Base-by-base conservation (phyloP, 116 monocot species). In the Phalaenopsis hybrid region DNA sequence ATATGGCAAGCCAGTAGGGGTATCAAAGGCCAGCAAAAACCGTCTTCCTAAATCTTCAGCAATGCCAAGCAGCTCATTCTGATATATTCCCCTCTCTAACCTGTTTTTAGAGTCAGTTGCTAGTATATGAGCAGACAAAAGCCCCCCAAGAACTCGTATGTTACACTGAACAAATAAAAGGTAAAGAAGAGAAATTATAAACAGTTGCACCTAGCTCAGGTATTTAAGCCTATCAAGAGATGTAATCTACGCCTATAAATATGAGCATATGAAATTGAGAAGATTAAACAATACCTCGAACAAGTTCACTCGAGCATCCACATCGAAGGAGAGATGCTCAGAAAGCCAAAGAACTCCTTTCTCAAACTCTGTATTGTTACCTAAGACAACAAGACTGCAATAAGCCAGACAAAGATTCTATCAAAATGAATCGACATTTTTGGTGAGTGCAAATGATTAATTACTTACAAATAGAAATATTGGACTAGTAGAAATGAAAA, bases 101-200 rank as follows among this genome's bases (percentile, higher is more conserved):
- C 81, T 87, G 83, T 83, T 93, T 82, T 83, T 83, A 86, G 90
- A 89, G 83, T 93, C 92, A 57, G 92, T 86, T 75, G 96, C 96
- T 78, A 93, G 84, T 86, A 96, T 90, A 90, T 96, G 96, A 74
- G 94, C 94, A 84, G 96, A 96, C 81, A 96, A 83, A 93, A 96
- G 92, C 79, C 96, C 96, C 70, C 96, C 96, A 79, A 96, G 94
- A 88, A 96, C 89, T 89, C 96, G 88, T 92, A 96, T 96, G 87
- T 96, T 96, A 88, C 93, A 92, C 96, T 96, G 45, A 75, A 4
- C 49, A 49, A 37, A 16, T 46, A 80, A 17, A 51, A 76, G 7
- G 33, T 16, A 75, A 75, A 75, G 45, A 45, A 75, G 20, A 21
- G 51, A 45, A 45, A n/a, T 44, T 75, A 7, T 44, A 51, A 52